These are phyloP conservation scores for Hyphopichia fennica DNA, from an alignment of 1,139 yeast genomes.

Conservation along the genomic window DNA sequence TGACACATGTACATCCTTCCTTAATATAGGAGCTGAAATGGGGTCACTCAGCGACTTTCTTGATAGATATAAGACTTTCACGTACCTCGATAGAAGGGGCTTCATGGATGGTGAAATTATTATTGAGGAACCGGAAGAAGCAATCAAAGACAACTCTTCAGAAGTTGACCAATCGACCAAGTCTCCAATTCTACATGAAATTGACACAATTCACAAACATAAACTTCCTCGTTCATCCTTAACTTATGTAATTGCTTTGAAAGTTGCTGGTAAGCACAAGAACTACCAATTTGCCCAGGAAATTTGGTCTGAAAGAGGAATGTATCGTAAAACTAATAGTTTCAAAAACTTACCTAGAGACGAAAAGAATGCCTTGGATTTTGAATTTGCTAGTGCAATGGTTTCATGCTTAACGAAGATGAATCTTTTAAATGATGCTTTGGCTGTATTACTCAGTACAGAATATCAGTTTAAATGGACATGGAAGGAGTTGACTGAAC, in stretches of 20 bases:
- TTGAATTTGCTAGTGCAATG: constrained; percentile 68
- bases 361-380: constrained; percentile 55
- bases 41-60: constrained; percentile 51
- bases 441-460: constrained; percentile 65
- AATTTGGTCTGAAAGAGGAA: constrained; percentile 79
- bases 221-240: constrained; percentile 49
- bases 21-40: constrained; percentile 53
- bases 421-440: constrained; percentile 65
- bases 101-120: constrained; percentile 12
- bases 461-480: constrained; percentile 73
- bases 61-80: constrained; percentile 47
- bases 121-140: constrained; percentile 9
- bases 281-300: constrained; percentile 58
- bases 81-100: constrained; percentile 39
- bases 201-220: constrained; percentile 3
- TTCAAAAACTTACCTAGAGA: constrained; percentile 43
- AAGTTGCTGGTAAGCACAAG: constrained; percentile 59
- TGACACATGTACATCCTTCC: constrained; percentile 48
- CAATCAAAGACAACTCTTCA: constrained; percentile 2
- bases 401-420: constrained; percentile 51
- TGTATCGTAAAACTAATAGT: constrained; percentile 53
- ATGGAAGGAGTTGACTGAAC: constrained; percentile 51
- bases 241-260: constrained; percentile 62
- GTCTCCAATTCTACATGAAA: constrained; percentile 26
- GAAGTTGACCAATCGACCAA: constrained; percentile 11